Percentiles rank a stretch among this genome's conserved stretches.
phyloP scores from a whole-genome alignment of 2,329 filamentous ascomycete genomes.

The Thyridium curvatum region DNA sequence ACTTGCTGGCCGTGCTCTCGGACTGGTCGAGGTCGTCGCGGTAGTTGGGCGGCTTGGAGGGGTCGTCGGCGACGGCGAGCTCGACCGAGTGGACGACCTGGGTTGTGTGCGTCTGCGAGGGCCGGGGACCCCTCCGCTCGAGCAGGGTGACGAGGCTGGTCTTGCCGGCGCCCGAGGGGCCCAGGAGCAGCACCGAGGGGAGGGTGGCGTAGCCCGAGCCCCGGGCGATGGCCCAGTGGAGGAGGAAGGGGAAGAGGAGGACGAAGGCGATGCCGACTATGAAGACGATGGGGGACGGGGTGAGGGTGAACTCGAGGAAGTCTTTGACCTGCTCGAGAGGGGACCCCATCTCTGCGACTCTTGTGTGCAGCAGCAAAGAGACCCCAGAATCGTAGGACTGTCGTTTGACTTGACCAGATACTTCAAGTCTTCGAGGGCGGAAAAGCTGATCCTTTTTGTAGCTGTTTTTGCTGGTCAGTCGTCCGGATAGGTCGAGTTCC shows the following conservation, averaged over 20 bases:
- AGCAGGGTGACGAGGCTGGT: slow-evolving; percentile 77
- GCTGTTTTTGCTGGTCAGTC: too few relatives aligned
- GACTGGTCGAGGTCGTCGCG: slow-evolving; percentile 49
- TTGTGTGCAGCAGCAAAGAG: too few relatives aligned
- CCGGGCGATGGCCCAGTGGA: slow-evolving; percentile 70
- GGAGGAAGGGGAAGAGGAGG: slow-evolving; percentile 65
- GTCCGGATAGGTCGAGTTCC: too few relatives aligned
- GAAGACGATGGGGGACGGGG: slow-evolving; percentile 56
- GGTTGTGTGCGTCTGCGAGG: slow-evolving; percentile 46
- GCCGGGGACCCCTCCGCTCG: slow-evolving; percentile 43
- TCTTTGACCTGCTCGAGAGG: slow-evolving; percentile 16
- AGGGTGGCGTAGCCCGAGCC: slow-evolving; percentile 59
- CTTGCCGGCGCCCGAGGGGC: slow-evolving; percentile 80
- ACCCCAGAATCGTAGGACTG: too few relatives aligned
- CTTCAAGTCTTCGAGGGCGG: too few relatives aligned
- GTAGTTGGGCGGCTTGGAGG: slow-evolving; percentile 30
- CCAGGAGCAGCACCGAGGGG: slow-evolving; percentile 74
- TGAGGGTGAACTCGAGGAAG: slow-evolving; percentile 47
- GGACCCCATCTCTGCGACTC: too few relatives aligned
- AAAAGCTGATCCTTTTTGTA: too few relatives aligned
- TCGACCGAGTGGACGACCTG: slow-evolving; percentile 45
- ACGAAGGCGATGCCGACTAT: slow-evolving; percentile 64
- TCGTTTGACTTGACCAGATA: too few relatives aligned
- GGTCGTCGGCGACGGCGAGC: slow-evolving; percentile 44
- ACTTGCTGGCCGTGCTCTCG: slow-evolving; percentile 56